A percentile compares a stretch with the other conserved stretches of the same genome.
Evolutionary conservation across 2,329 filamentous ascomycete species (phyloP).

Genomic region (Exophiala dermatitidis): DNA sequence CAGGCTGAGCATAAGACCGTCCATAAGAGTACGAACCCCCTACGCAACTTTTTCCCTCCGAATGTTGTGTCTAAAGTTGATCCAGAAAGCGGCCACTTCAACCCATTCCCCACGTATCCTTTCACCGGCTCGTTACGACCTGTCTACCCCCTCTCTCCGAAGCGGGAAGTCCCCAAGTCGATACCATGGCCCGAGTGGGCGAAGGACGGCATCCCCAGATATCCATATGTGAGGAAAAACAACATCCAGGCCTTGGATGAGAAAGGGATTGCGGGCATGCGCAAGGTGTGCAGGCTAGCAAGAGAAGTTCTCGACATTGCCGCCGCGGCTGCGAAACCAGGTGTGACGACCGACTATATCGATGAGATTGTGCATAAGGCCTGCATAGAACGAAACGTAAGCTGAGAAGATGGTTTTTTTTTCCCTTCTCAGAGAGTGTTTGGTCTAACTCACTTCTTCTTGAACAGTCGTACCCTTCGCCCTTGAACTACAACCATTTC

Average conservation of each 20-base stretch:
- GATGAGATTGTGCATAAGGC: conserved; percentile 94
- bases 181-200: conserved; percentile 86
- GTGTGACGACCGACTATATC: conserved; percentile 90
- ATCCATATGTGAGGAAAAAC: conserved; percentile 61
- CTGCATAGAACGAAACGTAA: conserved; percentile 82
- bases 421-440: not conserved
- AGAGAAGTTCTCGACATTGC: conserved; percentile 91
- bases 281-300: conserved; percentile 78
- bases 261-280: conserved; percentile 78
- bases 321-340: conserved; percentile 74
- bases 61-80: conserved; percentile 85
- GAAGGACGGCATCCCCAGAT: conserved; percentile 68
- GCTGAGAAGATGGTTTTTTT: conserved; percentile 30
- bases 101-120: conserved; percentile 82
- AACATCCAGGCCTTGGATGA: conserved; percentile 78
- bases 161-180: conserved; percentile 65
- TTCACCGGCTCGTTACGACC: conserved; percentile 78
- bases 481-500: conserved; percentile 91
- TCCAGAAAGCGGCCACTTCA: conserved; percentile 81
- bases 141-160: conserved; percentile 73
- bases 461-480: conserved; percentile 82
- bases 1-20: conserved; percentile 74
- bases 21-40: conserved; percentile 72
- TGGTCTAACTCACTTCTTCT: not conserved
- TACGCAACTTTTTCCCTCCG: conserved; percentile 67